These are phyloP conservation scores for Brassica balearica DNA, from an alignment of 441 rosid genomes.

Conservation along the genomic window DNA sequence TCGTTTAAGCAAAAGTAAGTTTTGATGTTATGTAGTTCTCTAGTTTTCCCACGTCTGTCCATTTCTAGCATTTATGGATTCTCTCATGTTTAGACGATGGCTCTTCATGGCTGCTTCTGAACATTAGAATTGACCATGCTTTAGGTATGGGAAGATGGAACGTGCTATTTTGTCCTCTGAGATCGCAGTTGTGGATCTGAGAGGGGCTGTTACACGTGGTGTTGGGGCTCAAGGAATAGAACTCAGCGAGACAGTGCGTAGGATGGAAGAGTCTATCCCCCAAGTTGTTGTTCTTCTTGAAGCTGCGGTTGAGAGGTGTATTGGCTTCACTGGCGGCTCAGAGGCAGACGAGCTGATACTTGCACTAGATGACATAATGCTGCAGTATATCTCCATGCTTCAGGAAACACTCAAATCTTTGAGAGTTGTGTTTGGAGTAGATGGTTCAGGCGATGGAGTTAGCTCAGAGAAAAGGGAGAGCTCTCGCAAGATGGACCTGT, in stretches of 20 bases:
- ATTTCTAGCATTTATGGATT: conserved; percentile 18
- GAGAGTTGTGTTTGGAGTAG: conserved; percentile 92
- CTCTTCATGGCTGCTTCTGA: conserved; percentile 33
- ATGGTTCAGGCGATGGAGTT: conserved; percentile 59
- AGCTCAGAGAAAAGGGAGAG: conserved; percentile 67
- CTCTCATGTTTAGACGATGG: not conserved
- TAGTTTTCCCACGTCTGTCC: conserved; percentile 8
- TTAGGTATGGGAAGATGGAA: conserved; percentile 95
- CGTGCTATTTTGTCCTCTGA: conserved; percentile 88
- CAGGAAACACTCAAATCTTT: conserved; percentile 95
- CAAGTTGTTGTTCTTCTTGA: conserved; percentile 92
- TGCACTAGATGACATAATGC: conserved; percentile 88
- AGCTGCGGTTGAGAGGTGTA: conserved; percentile 95
- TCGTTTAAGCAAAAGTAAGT: conserved; percentile 88
- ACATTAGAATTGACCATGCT: conserved; percentile 37
- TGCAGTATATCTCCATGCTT: conserved; percentile 87
- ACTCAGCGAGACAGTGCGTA: conserved; percentile 94
- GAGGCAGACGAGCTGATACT: conserved; percentile 95
- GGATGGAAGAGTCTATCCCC: conserved; percentile 99
- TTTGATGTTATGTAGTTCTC: not conserved
- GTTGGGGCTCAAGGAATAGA: conserved; percentile 99
- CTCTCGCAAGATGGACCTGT: conserved; percentile 65
- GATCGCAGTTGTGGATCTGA: conserved; percentile 88
- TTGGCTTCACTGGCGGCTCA: conserved; percentile 94
- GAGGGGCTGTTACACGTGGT: conserved; percentile 98